Conservation (phyloP, 495 filamentous ascomycete species). For the Entonaema liquescens region DNA sequence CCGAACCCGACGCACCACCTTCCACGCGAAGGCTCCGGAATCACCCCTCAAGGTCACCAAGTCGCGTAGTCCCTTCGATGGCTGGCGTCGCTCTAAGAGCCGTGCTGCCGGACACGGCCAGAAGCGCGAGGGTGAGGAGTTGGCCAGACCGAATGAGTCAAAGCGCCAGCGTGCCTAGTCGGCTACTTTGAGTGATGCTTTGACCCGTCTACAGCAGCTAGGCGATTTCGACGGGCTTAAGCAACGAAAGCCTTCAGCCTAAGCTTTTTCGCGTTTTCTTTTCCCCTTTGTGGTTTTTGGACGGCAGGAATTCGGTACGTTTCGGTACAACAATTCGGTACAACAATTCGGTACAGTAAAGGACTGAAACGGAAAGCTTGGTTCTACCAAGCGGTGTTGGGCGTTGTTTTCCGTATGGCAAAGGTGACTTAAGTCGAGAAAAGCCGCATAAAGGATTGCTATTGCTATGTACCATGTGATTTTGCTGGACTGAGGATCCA, state of each 20-base stretch:
- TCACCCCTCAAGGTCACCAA: constrained; percentile 51
- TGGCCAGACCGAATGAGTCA: constrained; percentile 41
- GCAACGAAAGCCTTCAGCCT: neutral
- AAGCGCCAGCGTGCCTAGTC: constrained; percentile 53
- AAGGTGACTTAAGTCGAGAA: constrained; percentile 2
- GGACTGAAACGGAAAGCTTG: constrained; percentile 27
- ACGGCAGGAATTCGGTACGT: constrained; percentile 5
- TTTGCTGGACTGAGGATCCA: neutral
- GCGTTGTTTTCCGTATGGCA: constrained; percentile 6
- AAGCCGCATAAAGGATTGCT: neutral
- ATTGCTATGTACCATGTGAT: neutral
- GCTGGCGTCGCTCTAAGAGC: constrained; percentile 70
- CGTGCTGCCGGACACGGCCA: constrained; percentile 43
- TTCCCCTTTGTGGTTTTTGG: constrained; percentile 18
- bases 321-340: neutral
- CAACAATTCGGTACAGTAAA: constrained; percentile 8
- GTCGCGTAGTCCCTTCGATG: constrained; percentile 68
- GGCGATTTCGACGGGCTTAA: constrained; percentile 10
- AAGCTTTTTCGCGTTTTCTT: constrained; percentile 3
- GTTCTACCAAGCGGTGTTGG: constrained; percentile 18
- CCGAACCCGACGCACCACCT: constrained; percentile 58
- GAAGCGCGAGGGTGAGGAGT: constrained; percentile 57
- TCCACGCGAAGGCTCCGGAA: constrained; percentile 40
- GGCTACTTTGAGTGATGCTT: constrained; percentile 5
- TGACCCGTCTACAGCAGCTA: constrained; percentile 5